Base-by-base conservation (phyloP, 768 basidiomycete species). In the Leccinum sublutescens region DNA sequence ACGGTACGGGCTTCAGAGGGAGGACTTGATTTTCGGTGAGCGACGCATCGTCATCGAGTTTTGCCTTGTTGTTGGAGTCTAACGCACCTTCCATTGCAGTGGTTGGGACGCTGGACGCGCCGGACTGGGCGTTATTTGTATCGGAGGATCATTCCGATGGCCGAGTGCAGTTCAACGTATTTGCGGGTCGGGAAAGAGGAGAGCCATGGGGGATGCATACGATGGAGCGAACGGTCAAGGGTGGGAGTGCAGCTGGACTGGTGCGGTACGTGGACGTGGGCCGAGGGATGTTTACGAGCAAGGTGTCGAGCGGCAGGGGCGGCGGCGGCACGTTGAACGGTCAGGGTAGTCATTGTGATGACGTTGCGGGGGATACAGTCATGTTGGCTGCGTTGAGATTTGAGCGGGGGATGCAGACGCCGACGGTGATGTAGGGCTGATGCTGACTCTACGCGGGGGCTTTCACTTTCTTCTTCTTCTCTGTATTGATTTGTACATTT, bases 191-290 rank as follows among this genome's bases (percentile, higher is more conserved):
- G 3, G 78, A 73, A 57, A 66, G 67, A 31, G 85, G 85, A 4
- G 80, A 84, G 48, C 81, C 85, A 2, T 94, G 91, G 91, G 91
- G 91, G 7, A 79, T 79, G 15, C 91, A 90, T 69, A 83, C 84
- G 3, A 81, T 82, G 52, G 81, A 87, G 68, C 79, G 77, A 0
- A 78, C 82, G 14, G 65, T 77, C 9, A 67, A 76, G 10, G 71
- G 71, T 4, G 78, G 77, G 21, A 63, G 70, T 38, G 71, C 19
- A 45, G 43, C 73, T 14, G 84, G 85, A 4, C 83, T 82, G 0
- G 74, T 70, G 2, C 85, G 84, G 62, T 74, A 77, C 52, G 79
- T 84, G 53, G 76, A 77, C 14, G 66, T 68, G 40, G 65, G 60
- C 2, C 62, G 65, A n/a, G 71, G 73, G 4, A 66, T 74, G 14